phyloP scores from a whole-genome alignment of 176 grass and related monocot species.

The Aegilops bicornis region DNA sequence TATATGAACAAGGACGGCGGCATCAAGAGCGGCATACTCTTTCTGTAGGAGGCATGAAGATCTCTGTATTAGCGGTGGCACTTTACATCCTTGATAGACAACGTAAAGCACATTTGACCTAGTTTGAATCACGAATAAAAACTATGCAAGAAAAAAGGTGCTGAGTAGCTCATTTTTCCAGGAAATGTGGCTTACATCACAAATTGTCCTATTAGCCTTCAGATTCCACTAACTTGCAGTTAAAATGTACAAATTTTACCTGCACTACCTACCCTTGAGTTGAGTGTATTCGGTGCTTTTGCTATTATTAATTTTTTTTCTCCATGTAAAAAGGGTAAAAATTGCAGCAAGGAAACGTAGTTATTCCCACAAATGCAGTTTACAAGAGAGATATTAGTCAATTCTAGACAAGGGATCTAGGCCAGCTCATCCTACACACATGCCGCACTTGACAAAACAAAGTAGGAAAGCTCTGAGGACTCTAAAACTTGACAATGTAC shows the following conservation, averaged over 20 bases:
- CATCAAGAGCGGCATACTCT: conserved; percentile 95
- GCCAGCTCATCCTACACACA: not conserved
- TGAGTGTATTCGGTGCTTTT: not conserved
- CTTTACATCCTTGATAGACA: not conserved
- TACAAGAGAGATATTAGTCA: not conserved
- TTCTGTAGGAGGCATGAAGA: conserved; percentile 44
- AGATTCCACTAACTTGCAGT: not conserved
- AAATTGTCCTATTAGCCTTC: not conserved
- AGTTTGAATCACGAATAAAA: not conserved
- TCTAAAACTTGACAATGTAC: not conserved
- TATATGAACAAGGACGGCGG: conserved; percentile 86
- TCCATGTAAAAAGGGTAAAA: not conserved
- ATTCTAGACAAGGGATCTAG: not conserved
- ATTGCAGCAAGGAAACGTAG: not conserved
- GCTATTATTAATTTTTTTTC: not conserved
- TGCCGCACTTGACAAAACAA: not conserved
- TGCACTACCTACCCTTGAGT: not conserved
- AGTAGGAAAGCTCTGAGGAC: not conserved
- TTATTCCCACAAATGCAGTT: not conserved
- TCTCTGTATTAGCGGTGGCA: not conserved
- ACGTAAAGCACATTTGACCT: not conserved
- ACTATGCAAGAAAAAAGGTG: not conserved
- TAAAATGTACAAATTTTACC: not conserved
- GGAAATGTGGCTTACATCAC: not conserved
- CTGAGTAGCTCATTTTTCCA: not conserved